Base-by-base conservation (phyloP, 1,284 basidiomycete species). In the Irpex sp. region DNA sequence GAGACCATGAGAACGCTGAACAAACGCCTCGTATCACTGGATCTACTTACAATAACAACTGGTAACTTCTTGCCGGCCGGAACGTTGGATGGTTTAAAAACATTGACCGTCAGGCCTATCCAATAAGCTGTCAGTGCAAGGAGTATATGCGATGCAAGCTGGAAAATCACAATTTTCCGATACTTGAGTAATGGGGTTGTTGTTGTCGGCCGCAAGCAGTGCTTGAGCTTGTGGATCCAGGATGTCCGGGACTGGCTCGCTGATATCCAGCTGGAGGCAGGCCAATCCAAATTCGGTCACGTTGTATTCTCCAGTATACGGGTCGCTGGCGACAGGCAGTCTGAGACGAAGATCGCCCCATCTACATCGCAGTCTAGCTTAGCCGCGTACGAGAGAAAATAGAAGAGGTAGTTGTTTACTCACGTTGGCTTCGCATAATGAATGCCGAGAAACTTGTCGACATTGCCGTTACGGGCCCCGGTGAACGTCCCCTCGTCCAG, bases 191-290 rank as follows among this genome's bases (percentile, higher is more conserved):
- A 33, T 33, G 28, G 28, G 28, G 28, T 33, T 33, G 28, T 33
- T 33, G 6, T 33, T 33, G 28, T 33, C 28, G 28, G 28, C 28
- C 6, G 6, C 28, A 33, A 61, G 12, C n/a, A 58, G 36, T 6
- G 42, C 51, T n/a, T 23, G 28, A n/a, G 42, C 47, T 21, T 57
- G 39, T 6, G 56, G 21, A 9, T 28, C 19, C 28, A 57, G 9
- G 36, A 19, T 33, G n/a, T 14, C 28, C 3, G 56, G 60, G 1
- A 61, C 7, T 3, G 56, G 12, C 18, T 47, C 9, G 5, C 10
- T 6, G 47, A 45, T 9, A 67, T 68, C 67, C 64, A 83, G 82
- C 59, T 85, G 83, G 12, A 80, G 78, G 61, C 83, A 86, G 1
- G 78, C 69, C 6, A 74, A 70, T 0, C 82, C 83, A 62, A 74